Evolutionary conservation across 352 stramenopile genomes (phyloP).

Genomic region (Plasmopara viticola): DNA sequence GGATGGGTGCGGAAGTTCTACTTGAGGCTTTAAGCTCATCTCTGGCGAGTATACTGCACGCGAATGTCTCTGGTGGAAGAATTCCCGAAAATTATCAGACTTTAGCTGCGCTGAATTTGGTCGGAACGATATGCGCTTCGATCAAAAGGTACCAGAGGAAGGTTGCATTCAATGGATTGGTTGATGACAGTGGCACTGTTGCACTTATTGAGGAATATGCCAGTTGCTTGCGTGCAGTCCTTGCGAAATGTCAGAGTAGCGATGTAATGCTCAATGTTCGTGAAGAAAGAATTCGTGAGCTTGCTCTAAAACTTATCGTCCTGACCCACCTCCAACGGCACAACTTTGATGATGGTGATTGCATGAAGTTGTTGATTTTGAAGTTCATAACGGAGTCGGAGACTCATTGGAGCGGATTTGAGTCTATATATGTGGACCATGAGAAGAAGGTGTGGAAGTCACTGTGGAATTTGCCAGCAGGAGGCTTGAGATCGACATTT

Average conservation of each 20-base stretch:
- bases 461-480: slow-evolving; percentile 33
- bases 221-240: slow-evolving; percentile 19
- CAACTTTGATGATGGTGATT: slow-evolving; percentile 38
- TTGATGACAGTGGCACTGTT: slow-evolving; percentile 38
- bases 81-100: slow-evolving; percentile 65
- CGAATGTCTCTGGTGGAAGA: slow-evolving; percentile 46
- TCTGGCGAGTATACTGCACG: slow-evolving; percentile 55
- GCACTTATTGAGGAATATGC: slow-evolving; percentile 52
- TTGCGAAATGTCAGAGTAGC: slow-evolving; percentile 8
- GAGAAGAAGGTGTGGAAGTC: slow-evolving; percentile 43
- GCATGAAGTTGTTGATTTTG: slow-evolving; percentile 44
- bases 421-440: slow-evolving; percentile 7
- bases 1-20: slow-evolving; percentile 65
- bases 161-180: slow-evolving; percentile 24
- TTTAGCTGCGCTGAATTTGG: slow-evolving; percentile 55
- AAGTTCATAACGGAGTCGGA: slow-evolving; percentile 42
- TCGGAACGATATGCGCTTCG: slow-evolving; percentile 72
- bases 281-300: slow-evolving; percentile 4
- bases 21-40: slow-evolving; percentile 62
- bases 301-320: slow-evolving; percentile 63
- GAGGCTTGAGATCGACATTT: slow-evolving; percentile 31
- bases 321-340: slow-evolving; percentile 42
- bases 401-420: slow-evolving; percentile 2
- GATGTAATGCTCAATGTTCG: not conserved
- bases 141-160: slow-evolving; percentile 57